phyloP scores from a whole-genome alignment of 1,284 basidiomycete genomes.

The Ganoderma multipileum region DNA sequence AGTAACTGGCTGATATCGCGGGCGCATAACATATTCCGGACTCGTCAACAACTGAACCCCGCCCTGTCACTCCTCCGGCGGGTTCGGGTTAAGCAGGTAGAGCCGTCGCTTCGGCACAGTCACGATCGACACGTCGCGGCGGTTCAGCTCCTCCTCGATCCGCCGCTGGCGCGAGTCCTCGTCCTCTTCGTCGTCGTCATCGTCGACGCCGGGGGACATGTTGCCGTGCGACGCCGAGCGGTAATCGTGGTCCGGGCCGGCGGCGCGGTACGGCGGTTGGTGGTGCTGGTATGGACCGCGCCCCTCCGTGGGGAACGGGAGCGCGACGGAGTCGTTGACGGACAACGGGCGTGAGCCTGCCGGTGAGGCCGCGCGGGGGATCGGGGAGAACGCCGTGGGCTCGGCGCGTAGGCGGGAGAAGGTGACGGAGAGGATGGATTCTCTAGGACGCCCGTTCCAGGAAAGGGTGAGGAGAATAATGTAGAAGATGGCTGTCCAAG shows the following conservation, averaged over 20 bases:
- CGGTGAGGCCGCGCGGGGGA: conserved; percentile 38
- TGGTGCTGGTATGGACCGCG: conserved; percentile 68
- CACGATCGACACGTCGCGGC: conserved; percentile 80
- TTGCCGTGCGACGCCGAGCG: conserved; percentile 39
- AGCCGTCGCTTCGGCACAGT: conserved; percentile 79
- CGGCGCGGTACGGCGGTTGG: conserved; percentile 61
- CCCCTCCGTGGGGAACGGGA: conserved; percentile 51
- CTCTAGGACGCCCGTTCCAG: conserved; percentile 61
- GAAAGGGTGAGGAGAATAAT: conserved; percentile 55
- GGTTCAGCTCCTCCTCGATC: conserved; percentile 80
- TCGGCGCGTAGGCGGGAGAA: conserved; percentile 52
- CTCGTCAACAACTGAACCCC: conserved; percentile 17
- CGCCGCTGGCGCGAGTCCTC: conserved; percentile 73
- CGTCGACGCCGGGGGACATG: conserved; percentile 48
- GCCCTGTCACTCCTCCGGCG: conserved; percentile 24
- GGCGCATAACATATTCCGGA: not conserved
- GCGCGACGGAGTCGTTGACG: conserved; percentile 49
- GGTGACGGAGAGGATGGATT: conserved; percentile 63
- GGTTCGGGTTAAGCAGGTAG: conserved; percentile 71
- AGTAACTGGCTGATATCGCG: conserved; percentile 3
- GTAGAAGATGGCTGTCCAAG: conserved; percentile 68
- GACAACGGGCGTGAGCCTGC: conserved; percentile 46
- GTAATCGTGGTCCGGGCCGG: conserved; percentile 55
- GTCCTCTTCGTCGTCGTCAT: conserved; percentile 74
- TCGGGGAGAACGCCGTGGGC: conserved; percentile 28